These are phyloP conservation scores for Monosporozyma yasuniensis DNA, from an alignment of 805 yeast species.

Conservation along the genomic window DNA sequence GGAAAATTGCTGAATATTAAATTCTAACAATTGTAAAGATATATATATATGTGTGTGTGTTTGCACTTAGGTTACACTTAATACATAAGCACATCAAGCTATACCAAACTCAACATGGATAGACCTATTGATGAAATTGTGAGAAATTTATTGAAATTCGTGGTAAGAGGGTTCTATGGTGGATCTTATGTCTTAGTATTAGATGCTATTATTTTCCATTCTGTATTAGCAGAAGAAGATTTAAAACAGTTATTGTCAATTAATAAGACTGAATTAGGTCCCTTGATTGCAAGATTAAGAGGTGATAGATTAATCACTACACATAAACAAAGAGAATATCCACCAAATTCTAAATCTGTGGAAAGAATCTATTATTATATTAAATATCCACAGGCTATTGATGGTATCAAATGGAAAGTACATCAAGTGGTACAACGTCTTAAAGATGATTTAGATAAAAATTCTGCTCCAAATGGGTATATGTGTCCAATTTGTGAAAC, in stretches of 20 bases:
- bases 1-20: too few relatives aligned
- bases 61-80: too few relatives aligned
- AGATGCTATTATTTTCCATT: constrained; percentile 81
- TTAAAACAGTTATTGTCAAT: constrained; percentile 71
- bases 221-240: constrained; percentile 89
- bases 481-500: constrained; percentile 79
- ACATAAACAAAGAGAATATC: constrained; percentile 65
- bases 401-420: constrained; percentile 92
- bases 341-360: constrained; percentile 54
- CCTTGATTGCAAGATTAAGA: constrained; percentile 67
- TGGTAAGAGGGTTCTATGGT: constrained; percentile 79
- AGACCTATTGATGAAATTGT: constrained; percentile 36
- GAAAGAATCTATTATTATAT: constrained; percentile 77
- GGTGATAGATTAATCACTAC: constrained; percentile 74
- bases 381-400: constrained; percentile 88
- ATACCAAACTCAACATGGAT: constrained; percentile 16
- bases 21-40: too few relatives aligned
- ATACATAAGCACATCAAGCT: too few relatives aligned
- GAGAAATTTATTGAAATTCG: constrained; percentile 54
- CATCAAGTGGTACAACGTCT: constrained; percentile 73
- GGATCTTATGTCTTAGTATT: constrained; percentile 73
- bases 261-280: constrained; percentile 77
- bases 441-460: constrained; percentile 75
- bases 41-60: too few relatives aligned
- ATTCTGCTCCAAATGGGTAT: constrained; percentile 88